These are phyloP conservation scores for Suaeda aralocaspica DNA, from an alignment of 148 eudicot genomes.

Conservation along the genomic window DNA sequence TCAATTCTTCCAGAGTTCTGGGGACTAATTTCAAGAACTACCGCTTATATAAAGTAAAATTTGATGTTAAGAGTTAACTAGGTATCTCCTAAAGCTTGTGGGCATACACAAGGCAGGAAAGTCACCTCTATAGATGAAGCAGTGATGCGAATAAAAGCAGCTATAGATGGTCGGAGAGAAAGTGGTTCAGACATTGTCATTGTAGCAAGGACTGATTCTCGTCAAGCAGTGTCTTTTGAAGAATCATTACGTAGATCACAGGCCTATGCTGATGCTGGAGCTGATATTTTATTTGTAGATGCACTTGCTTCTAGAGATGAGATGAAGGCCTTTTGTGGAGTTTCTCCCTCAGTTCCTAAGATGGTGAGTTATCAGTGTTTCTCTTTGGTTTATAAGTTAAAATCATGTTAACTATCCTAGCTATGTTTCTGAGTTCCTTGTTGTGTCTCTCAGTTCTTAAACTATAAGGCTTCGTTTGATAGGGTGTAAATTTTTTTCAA, in stretches of 20 bases:
- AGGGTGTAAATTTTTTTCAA: too few relatives aligned
- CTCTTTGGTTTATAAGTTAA: not conserved
- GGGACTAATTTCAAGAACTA: not conserved
- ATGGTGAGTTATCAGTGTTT: conserved; percentile 41
- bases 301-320: conserved; percentile 87
- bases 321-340: conserved; percentile 71
- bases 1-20: not conserved
- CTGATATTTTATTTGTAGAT: conserved; percentile 87
- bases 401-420: not conserved
- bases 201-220: conserved; percentile 93
- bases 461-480: too few relatives aligned
- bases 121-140: conserved; percentile 92
- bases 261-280: conserved; percentile 90
- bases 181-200: conserved; percentile 90
- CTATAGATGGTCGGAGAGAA: conserved; percentile 88
- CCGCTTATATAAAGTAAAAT: conserved; percentile 17
- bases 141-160: conserved; percentile 84
- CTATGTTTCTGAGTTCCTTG: not conserved
- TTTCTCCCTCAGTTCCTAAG: conserved; percentile 67
- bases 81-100: conserved; percentile 99
- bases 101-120: conserved; percentile 90
- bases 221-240: conserved; percentile 86
- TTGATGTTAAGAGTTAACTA: conserved; percentile 30
- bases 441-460: too few relatives aligned
- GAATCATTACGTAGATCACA: conserved; percentile 82